phyloP scores from a whole-genome alignment of 257 asterid genomes.

The Nicotiana tomentosiformis region DNA sequence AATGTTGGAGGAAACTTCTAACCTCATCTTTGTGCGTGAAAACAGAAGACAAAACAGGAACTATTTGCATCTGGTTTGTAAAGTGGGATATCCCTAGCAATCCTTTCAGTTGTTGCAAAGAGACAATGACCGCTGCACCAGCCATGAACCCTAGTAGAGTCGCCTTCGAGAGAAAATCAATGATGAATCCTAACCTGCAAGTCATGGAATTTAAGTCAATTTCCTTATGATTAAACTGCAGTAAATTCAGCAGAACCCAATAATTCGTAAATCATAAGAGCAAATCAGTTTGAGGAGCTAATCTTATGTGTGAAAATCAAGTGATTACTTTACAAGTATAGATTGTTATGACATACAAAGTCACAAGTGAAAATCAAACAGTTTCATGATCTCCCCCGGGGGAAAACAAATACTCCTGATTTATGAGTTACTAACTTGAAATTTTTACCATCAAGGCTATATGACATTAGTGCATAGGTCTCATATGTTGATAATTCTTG shows the following conservation, averaged over 20 bases:
- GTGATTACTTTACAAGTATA: background rate
- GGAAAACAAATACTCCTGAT: background rate
- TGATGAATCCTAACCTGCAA: constrained; percentile 78
- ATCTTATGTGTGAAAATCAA: background rate
- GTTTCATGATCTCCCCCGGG: background rate
- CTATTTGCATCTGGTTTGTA: constrained; percentile 69
- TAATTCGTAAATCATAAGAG: background rate
- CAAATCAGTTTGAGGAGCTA: background rate
- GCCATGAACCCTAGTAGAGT: constrained; percentile 92
- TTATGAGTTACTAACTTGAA: background rate
- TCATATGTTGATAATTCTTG: background rate
- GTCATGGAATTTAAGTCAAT: constrained; percentile 16
- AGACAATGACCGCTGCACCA: constrained; percentile 85
- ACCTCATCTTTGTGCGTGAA: constrained; percentile 64
- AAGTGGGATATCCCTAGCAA: constrained; percentile 81
- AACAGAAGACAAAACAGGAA: constrained; percentile 67
- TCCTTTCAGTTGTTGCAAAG: constrained; percentile 86
- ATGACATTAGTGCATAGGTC: background rate
- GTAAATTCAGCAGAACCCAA: no score
- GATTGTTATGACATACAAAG: background rate
- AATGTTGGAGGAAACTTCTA: background rate
- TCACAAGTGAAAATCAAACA: background rate
- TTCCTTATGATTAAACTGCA: background rate
- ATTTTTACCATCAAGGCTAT: no score
- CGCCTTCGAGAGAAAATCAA: constrained; percentile 90